Evolutionary conservation across 139 green algal genomes (phyloP).

Genomic region (Dunaliella sp.): DNA sequence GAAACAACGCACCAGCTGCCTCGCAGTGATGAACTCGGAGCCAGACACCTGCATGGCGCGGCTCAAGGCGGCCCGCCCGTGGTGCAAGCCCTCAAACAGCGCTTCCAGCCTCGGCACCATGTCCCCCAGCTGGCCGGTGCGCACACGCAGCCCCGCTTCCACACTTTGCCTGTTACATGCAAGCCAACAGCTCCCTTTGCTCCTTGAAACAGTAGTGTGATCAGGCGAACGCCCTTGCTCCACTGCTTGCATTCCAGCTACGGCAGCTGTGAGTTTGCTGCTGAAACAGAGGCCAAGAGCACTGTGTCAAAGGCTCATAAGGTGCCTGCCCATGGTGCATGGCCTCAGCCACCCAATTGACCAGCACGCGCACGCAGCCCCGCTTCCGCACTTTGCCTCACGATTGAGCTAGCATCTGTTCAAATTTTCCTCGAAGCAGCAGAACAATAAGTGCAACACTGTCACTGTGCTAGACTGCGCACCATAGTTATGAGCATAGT

Average conservation of each 20-base stretch:
- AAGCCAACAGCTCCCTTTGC: no score
- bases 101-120: not conserved
- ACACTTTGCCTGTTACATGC: not conserved
- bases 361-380: not conserved
- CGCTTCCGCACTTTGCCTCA: not conserved
- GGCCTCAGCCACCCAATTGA: not conserved
- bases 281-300: no score
- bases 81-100: not conserved
- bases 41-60: not conserved
- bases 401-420: no score
- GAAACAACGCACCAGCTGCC: conserved; percentile 3
- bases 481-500: no score
- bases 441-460: no score
- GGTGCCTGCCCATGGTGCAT: not conserved
- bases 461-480: no score
- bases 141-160: conserved; percentile 4
- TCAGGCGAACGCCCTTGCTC: no score
- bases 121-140: not conserved
- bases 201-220: no score
- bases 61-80: not conserved
- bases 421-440: no score
- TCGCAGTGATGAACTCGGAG: not conserved
- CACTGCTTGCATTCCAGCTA: no score
- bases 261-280: no score
- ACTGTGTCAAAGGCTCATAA: no score